phyloP scores from a whole-genome alignment of 371 early-diverging fungal species.

The Phascolomyces articulosus region DNA sequence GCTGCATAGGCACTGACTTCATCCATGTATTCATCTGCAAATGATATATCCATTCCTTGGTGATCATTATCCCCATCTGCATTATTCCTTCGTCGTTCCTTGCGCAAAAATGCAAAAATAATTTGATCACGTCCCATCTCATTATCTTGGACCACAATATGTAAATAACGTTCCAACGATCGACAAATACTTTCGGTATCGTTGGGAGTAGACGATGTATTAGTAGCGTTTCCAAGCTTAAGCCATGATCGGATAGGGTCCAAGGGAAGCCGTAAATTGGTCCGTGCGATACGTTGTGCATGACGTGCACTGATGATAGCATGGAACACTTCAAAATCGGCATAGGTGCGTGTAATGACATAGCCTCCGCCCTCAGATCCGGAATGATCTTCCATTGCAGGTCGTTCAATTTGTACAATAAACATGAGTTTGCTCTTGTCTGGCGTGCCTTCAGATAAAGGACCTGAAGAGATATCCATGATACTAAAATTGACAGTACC shows the following conservation, averaged over 20 bases:
- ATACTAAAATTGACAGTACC: slow-evolving; percentile 48
- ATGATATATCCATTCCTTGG: slow-evolving; percentile 22
- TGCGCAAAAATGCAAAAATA: slow-evolving; percentile 43
- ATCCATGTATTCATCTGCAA: slow-evolving; percentile 41
- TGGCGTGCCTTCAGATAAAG: background rate
- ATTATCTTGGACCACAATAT: slow-evolving; percentile 36
- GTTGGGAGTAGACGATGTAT: slow-evolving; percentile 5
- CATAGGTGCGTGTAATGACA: slow-evolving; percentile 48
- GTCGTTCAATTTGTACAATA: slow-evolving; percentile 53
- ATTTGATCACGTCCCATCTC: slow-evolving; percentile 44
- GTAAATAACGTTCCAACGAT: slow-evolving; percentile 36
- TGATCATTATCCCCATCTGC: background rate
- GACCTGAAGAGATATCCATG: slow-evolving; percentile 39
- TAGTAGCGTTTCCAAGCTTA: slow-evolving; percentile 18
- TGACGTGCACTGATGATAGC: slow-evolving; percentile 37
- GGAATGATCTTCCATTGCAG: slow-evolving; percentile 28
- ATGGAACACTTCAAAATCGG: slow-evolving; percentile 50
- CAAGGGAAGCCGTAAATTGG: slow-evolving; percentile 37
- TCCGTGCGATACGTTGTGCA: slow-evolving; percentile 24
- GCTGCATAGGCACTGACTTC: slow-evolving; percentile 26
- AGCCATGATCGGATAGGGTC: slow-evolving; percentile 42
- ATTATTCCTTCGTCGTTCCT: slow-evolving; percentile 29
- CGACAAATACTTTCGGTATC: slow-evolving; percentile 25
- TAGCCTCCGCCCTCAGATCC: slow-evolving; percentile 55
- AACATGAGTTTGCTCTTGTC: slow-evolving; percentile 35